phyloP scores from a whole-genome alignment of 1,284 basidiomycete species.

The Heterobasidion parviporum region DNA sequence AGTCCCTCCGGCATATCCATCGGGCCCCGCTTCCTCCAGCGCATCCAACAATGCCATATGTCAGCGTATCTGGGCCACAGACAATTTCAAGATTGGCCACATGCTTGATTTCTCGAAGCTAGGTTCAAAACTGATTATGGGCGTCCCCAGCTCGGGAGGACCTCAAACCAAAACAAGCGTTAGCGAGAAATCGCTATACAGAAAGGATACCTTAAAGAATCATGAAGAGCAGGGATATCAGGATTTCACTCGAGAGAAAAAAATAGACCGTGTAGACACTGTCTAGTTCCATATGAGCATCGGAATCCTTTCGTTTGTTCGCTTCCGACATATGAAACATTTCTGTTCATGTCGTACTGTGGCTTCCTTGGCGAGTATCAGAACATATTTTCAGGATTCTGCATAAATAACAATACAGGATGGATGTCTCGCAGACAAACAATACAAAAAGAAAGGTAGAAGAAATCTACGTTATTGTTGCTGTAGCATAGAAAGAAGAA shows the following conservation, averaged over 20 bases:
- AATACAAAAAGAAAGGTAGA: slow-evolving; percentile 6
- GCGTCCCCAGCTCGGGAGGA: slow-evolving; percentile 18
- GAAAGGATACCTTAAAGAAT: not conserved
- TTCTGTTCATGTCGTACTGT: no score
- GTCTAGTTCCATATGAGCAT: not conserved
- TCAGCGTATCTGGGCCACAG: slow-evolving; percentile 52
- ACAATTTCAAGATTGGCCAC: slow-evolving; percentile 50
- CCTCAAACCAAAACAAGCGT: slow-evolving; percentile 3
- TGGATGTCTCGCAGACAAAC: slow-evolving; percentile 8
- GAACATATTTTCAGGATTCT: not conserved
- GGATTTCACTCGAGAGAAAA: not conserved
- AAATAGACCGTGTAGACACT: not conserved
- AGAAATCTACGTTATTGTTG: not conserved
- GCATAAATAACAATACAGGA: slow-evolving; percentile 14
- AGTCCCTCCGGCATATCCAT: not conserved
- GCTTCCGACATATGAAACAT: no score
- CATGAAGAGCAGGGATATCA: not conserved
- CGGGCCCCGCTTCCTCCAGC: slow-evolving; percentile 20
- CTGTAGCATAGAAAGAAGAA: slow-evolving; percentile 8
- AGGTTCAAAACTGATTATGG: slow-evolving; percentile 39
- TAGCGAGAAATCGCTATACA: slow-evolving; percentile 7
- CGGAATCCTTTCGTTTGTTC: no score
- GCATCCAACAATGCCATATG: slow-evolving; percentile 40
- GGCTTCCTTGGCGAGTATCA: no score
- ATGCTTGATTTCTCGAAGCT: slow-evolving; percentile 40